A percentile compares a stretch with the other conserved stretches of the same genome.
Evolutionary conservation across 768 basidiomycete genomes (phyloP).

Genomic region (Tephrocybe sp.): DNA sequence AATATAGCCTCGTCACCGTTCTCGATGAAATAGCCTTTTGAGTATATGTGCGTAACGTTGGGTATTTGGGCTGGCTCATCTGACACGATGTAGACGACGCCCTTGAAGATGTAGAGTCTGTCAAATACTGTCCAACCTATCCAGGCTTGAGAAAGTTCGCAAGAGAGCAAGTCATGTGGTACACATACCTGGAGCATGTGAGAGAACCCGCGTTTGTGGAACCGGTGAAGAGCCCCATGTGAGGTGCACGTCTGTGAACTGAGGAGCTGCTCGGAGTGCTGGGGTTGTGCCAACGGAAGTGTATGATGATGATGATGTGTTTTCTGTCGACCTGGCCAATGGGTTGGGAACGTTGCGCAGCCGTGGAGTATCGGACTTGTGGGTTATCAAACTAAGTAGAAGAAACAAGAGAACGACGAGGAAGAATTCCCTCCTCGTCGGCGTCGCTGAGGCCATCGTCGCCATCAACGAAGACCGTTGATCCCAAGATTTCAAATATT

Average conservation of each 20-base stretch:
- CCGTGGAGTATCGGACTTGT: conserved; percentile 7
- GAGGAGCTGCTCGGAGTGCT: conserved; percentile 9
- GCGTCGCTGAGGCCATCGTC: conserved; percentile 35
- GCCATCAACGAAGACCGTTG: conserved; percentile 1
- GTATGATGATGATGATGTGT: conserved; percentile 8
- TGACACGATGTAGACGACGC: conserved; percentile 79
- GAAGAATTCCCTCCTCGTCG: conserved; percentile 54
- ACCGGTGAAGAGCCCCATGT: conserved; percentile 37
- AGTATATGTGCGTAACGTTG: conserved; percentile 63
- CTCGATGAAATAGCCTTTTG: conserved; percentile 58
- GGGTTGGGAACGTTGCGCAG: conserved; percentile 11
- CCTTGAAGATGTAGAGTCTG: conserved; percentile 76
- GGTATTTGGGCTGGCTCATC: conserved; percentile 69
- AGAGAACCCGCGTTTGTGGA: conserved; percentile 63
- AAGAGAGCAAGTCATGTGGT: neutral
- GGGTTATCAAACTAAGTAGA: conserved; percentile 44
- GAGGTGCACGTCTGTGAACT: conserved; percentile 25
- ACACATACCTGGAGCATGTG: conserved; percentile 70
- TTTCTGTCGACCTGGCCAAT: conserved; percentile 2
- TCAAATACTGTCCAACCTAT: conserved; percentile 92
- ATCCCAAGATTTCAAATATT: neutral
- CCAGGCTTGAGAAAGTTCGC: conserved; percentile 2
- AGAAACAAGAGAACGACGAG: conserved; percentile 49
- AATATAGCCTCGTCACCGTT: conserved; percentile 54
- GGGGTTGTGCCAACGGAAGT: neutral